Conservation (phyloP, 140 eudicot genomes). For the Senecio squalidus region DNA sequence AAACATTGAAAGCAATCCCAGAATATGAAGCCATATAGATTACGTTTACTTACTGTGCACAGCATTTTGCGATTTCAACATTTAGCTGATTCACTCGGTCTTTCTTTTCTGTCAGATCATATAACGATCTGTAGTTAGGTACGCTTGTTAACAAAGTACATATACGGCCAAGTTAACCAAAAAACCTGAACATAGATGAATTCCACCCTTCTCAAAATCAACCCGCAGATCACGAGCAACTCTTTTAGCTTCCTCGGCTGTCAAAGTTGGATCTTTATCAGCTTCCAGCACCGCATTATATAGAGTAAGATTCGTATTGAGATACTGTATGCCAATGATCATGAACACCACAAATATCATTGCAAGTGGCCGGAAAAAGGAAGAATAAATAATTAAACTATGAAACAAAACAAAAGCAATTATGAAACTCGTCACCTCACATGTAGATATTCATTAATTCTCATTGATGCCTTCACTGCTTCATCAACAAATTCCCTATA, state of each 20-base stretch:
- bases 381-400: neutral
- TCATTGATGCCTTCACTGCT: constrained; percentile 75
- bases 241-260: constrained; percentile 63
- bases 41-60: constrained; percentile 61
- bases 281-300: constrained; percentile 85
- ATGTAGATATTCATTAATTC: constrained; percentile 83
- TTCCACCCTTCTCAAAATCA: constrained; percentile 98
- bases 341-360: constrained; percentile 14
- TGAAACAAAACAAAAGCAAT: constrained; percentile 5
- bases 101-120: constrained; percentile 56
- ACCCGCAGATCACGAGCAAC: constrained; percentile 61
- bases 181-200: constrained; percentile 73
- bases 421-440: constrained; percentile 83
- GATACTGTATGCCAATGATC: constrained; percentile 43
- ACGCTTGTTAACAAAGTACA: constrained; percentile 4
- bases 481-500: constrained; percentile 76
- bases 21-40: neutral
- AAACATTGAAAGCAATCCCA: neutral
- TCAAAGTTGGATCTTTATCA: constrained; percentile 49
- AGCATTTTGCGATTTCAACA: constrained; percentile 59
- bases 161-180: neutral
- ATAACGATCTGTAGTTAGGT: constrained; percentile 7
- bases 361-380: neutral
- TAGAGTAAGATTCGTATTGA: constrained; percentile 63
- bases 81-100: constrained; percentile 72